phyloP scores from a whole-genome alignment of 345 rosid genomes.

The Boechera retrofracta region DNA sequence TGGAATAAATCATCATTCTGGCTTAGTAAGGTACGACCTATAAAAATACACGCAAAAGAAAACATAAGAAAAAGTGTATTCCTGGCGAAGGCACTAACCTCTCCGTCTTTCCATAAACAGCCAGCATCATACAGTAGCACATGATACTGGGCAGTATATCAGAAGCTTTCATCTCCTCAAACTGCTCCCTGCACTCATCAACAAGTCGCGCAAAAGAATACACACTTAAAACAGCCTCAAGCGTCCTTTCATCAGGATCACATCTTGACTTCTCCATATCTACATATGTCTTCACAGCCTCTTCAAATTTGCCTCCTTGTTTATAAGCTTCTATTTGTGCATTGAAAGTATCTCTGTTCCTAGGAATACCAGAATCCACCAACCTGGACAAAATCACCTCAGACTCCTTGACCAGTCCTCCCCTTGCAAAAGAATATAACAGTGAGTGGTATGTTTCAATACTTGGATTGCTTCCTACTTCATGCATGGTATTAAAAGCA shows the following conservation, averaged over 20 bases:
- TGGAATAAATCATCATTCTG: slow-evolving; percentile 11
- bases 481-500: slow-evolving; percentile 87
- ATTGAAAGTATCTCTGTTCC: slow-evolving; percentile 80
- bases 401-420: slow-evolving; percentile 82
- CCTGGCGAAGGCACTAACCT: slow-evolving; percentile 59
- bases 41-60: neutral
- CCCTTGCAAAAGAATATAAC: slow-evolving; percentile 79
- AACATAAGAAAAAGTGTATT: slow-evolving; percentile 5
- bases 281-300: slow-evolving; percentile 84
- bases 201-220: slow-evolving; percentile 83
- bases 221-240: slow-evolving; percentile 87
- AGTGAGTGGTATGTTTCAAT: slow-evolving; percentile 83
- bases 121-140: slow-evolving; percentile 94
- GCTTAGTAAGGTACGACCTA: slow-evolving; percentile 12
- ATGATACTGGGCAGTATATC: slow-evolving; percentile 85
- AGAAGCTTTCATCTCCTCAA: slow-evolving; percentile 79
- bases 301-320: slow-evolving; percentile 93
- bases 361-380: slow-evolving; percentile 67
- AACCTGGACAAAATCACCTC: slow-evolving; percentile 67
- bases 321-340: slow-evolving; percentile 87
- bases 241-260: slow-evolving; percentile 83
- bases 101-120: slow-evolving; percentile 81
- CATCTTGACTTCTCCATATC: slow-evolving; percentile 88
- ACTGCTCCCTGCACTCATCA: slow-evolving; percentile 93
- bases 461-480: slow-evolving; percentile 76